Conservation (phyloP, 495 filamentous ascomycete genomes). For the Annulohypoxylon nitens region DNA sequence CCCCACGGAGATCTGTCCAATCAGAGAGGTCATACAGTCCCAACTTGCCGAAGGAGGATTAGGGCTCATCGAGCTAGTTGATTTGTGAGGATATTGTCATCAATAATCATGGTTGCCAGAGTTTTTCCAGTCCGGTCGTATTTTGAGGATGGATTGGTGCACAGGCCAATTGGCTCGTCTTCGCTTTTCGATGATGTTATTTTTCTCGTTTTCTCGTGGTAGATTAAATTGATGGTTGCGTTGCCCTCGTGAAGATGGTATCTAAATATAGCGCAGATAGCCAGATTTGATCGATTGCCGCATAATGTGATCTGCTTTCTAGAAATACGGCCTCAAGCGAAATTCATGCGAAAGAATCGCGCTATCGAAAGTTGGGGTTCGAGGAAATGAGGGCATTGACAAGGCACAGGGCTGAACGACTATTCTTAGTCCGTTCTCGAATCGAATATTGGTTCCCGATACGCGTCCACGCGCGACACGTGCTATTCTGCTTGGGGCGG, state of each 20-base stretch:
- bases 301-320: conserved; percentile 14
- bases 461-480: conserved; percentile 30
- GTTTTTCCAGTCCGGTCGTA: conserved; percentile 20
- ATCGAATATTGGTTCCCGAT: conserved; percentile 23
- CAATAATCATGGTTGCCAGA: conserved; percentile 34
- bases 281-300: conserved; percentile 16
- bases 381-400: conserved; percentile 24
- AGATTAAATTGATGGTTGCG: not conserved
- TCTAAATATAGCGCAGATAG: not conserved
- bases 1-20: conserved; percentile 35
- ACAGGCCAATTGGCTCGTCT: conserved; percentile 13
- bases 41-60: conserved; percentile 42
- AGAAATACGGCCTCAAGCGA: conserved; percentile 8
- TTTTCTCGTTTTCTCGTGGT: not conserved
- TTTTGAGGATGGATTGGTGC: conserved; percentile 11
- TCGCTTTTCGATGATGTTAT: not conserved
- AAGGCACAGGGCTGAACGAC: conserved; percentile 42
- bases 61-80: conserved; percentile 29
- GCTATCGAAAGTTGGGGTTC: conserved; percentile 21
- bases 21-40: conserved; percentile 22
- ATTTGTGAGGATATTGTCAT: conserved; percentile 46
- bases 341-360: conserved; percentile 12
- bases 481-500: conserved; percentile 37
- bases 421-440: conserved; percentile 25
- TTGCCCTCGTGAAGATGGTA: not conserved